phyloP scores from a whole-genome alignment of 164 flowering plant genomes.

The Vitis labrusca region DNA sequence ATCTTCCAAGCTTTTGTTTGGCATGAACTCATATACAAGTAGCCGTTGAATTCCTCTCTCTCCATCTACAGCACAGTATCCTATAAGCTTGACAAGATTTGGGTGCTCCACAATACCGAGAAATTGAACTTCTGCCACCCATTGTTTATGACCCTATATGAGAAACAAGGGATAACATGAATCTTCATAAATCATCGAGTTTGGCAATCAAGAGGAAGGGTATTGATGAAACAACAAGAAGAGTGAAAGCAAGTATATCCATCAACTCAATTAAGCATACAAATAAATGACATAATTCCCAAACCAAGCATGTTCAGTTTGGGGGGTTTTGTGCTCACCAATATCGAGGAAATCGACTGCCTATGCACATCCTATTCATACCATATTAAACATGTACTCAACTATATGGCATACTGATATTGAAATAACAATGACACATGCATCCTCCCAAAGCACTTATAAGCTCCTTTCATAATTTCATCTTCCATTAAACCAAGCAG shows the following conservation, averaged over 20 bases:
- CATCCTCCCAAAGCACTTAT: too few relatives aligned
- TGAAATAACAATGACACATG: too few relatives aligned
- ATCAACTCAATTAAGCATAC: too few relatives aligned
- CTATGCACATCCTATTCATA: too few relatives aligned
- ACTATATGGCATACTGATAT: too few relatives aligned
- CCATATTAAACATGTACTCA: too few relatives aligned
- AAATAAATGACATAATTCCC: background rate
- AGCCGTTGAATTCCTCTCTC: slow-evolving; percentile 28
- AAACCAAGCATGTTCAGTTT: background rate
- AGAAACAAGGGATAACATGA: background rate
- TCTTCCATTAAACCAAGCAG: too few relatives aligned
- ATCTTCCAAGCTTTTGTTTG: slow-evolving; percentile 30
- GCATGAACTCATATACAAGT: slow-evolving; percentile 33
- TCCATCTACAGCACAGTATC: slow-evolving; percentile 32
- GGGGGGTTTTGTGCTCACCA: too few relatives aligned
- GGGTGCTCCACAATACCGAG: slow-evolving; percentile 35
- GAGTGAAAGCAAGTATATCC: background rate
- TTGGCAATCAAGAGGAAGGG: too few relatives aligned
- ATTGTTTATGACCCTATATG: slow-evolving; percentile 34
- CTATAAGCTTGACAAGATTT: slow-evolving; percentile 37
- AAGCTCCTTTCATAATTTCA: too few relatives aligned
- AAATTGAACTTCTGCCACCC: slow-evolving; percentile 36
- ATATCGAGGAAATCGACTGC: too few relatives aligned
- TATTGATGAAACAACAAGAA: background rate
- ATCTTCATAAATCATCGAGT: too few relatives aligned